Evolutionary conservation across 2,329 filamentous ascomycete species (phyloP), one percentile per base, ranked within the genome.

Genomic region (Fusarium longipes): DNA sequence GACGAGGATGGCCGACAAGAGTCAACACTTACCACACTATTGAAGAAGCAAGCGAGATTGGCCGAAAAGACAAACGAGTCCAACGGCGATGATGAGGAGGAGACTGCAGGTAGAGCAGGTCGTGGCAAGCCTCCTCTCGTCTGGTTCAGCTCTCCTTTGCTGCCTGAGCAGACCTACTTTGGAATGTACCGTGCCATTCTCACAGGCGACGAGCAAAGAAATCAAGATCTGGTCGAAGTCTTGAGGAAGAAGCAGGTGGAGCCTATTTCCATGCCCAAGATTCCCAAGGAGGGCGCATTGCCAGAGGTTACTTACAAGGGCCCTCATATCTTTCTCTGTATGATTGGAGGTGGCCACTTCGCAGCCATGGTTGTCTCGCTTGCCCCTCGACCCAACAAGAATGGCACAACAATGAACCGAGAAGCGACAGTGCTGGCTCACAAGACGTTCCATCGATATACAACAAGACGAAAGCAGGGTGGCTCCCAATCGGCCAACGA

Each of bases 341-440:
- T 99, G 96, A 97, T 99, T 49, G 96, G 96, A 24, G 96, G 96
- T 61, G 96, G 96, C 0, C 96, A 99, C 77, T 99, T 99, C 75
- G 96, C 96, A 1, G 96, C 92, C 49, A 98, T 98, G 94, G 84
- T 98, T 12, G 92, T 99, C 12, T 93, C 93, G 0, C 84, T 98
- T 6, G 89, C 93, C 1, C 94, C 96, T 0, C 92, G 93, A 65
- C 83, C 91, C 52, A 87, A 88, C 35, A 95, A 92, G 75, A 87
- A 88, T 51, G 83, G 84, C 5, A 82, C 86, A 0, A 84, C 91
- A 2, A 87, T 97, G 75, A 93, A 96, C 68, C 86, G 93, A 52
- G 92, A 97, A 74, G 93, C 95, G 8, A 91, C 91, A 0, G 93
- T 98, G 1, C 85, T 97, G 42, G 95, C 93, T 1, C 95, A 98